Percentiles rank a stretch among this genome's conserved stretches.
These are phyloP conservation scores for Gossypium gossypioides DNA, from an alignment of 441 rosid genomes.

Conservation along the genomic window DNA sequence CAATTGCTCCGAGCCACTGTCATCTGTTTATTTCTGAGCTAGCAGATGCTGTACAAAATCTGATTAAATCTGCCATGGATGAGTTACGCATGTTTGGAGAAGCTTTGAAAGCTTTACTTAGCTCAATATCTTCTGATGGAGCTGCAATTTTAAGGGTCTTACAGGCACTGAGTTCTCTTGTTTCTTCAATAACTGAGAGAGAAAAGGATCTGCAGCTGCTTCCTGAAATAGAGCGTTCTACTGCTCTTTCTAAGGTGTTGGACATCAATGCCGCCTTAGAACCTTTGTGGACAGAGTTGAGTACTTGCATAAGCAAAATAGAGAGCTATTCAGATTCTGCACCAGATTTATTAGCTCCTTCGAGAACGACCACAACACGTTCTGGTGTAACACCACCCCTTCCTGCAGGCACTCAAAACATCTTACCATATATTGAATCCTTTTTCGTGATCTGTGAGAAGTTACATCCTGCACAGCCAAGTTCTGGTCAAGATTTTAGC, in stretches of 20 bases:
- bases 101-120: conserved; percentile 71
- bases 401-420: conserved; percentile 91
- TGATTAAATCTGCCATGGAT: conserved; percentile 70
- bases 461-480: conserved; percentile 68
- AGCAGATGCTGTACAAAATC: conserved; percentile 60
- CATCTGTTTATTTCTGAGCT: conserved; percentile 77
- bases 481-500: conserved; percentile 48
- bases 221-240: conserved; percentile 43
- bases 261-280: conserved; percentile 70
- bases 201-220: conserved; percentile 46
- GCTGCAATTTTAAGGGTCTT: conserved; percentile 86
- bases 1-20: conserved; percentile 70
- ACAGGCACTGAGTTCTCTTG: conserved; percentile 83
- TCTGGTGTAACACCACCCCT: conserved; percentile 66
- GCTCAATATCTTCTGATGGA: conserved; percentile 74
- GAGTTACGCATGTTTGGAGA: conserved; percentile 80
- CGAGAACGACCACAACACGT: conserved; percentile 39
- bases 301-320: conserved; percentile 79
- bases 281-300: conserved; percentile 81
- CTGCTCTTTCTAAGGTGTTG: conserved; percentile 56
- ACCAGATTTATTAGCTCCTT: conserved; percentile 29
- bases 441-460: conserved; percentile 84
- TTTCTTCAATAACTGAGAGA: conserved; percentile 44
- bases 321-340: conserved; percentile 74
- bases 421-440: conserved; percentile 83